Evolutionary conservation across 495 filamentous ascomycete genomes (phyloP), one percentile per base, ranked within the genome.

Genomic region (Hypomontagnella monticulosa): DNA sequence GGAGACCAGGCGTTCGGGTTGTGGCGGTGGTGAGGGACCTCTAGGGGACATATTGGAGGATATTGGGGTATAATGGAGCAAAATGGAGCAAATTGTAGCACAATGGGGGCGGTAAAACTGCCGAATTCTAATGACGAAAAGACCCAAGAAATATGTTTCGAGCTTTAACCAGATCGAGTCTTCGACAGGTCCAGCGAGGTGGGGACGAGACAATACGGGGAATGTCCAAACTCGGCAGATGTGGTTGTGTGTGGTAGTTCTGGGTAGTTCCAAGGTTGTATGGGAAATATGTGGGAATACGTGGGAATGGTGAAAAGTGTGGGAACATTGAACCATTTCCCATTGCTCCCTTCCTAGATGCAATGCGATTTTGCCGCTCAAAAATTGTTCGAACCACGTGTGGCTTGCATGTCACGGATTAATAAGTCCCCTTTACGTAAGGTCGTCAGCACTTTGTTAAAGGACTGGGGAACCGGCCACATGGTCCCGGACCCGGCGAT

Each of bases 61-160:
- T 10, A 14, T 12, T 38, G 9, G n/a, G 36, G 36, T 38, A 38
- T 11, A 38, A 38, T 12, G n/a, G 9, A 38, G 36, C 9, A 38
- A n/a, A 32, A 52, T 54, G 37, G 51, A 18, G 10, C 27, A 27
- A 38, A 23, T 16, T 18, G 18, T 12, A 23, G 14, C 18, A 27
- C n/a, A 34, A 67, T 44, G 55, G 65, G 59, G 42, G 33, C 14
- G 19, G 16, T 2, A 46, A 69, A 69, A 69, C 66, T 69, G 66
- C 66, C 66, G 66, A 69, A 20, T 60, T 69, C 43, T 20, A 54
- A 69, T 69, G 66, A 69, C 66, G 66, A 69, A 61, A 49, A 33
- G 32, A 54, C 63, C 40, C 20, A 46, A 32, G 42, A 52, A 56
- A 50, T 59, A 56, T 50, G 41, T 63, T 48, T 63, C 27, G n/a